A percentile compares a stretch with the other conserved stretches of the same genome.
phyloP scores from a whole-genome alignment of 805 yeast species.

The Saturnispora kantuleensis region DNA sequence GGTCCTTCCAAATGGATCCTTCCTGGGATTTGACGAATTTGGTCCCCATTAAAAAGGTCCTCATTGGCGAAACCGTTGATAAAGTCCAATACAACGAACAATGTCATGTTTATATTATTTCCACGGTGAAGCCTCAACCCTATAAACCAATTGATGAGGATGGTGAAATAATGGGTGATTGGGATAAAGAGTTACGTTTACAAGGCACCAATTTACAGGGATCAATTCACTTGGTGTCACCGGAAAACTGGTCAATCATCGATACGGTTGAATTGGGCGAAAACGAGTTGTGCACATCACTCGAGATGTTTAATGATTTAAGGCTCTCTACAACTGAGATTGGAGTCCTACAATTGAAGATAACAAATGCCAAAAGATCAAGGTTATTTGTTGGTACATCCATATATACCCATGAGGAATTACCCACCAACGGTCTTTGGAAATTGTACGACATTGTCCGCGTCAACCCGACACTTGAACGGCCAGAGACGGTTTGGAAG shows the following conservation, averaged over 20 bases:
- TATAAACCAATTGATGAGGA: conserved; percentile 70
- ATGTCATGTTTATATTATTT: conserved; percentile 51
- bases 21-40: conserved; percentile 45
- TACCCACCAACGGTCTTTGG: conserved; percentile 70
- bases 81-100: conserved; percentile 60
- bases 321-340: conserved; percentile 14
- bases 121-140: conserved; percentile 48
- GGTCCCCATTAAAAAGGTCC: conserved; percentile 46
- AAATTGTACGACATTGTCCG: conserved; percentile 65
- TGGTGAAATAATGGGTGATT: conserved; percentile 51
- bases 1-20: conserved; percentile 42
- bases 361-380: conserved; percentile 21
- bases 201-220: conserved; percentile 50
- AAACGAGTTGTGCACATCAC: conserved; percentile 53
- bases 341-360: conserved; percentile 32
- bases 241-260: conserved; percentile 65
- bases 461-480: conserved; percentile 81
- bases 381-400: conserved; percentile 75
- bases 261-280: conserved; percentile 57
- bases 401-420: conserved; percentile 65
- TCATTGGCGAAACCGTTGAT: conserved; percentile 53
- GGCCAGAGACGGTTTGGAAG: conserved; percentile 74
- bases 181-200: conserved; percentile 35
- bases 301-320: conserved; percentile 45
- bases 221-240: conserved; percentile 55